Base-by-base conservation (phyloP, 768 basidiomycete genomes). In the Sarcomyxa edulis region DNA sequence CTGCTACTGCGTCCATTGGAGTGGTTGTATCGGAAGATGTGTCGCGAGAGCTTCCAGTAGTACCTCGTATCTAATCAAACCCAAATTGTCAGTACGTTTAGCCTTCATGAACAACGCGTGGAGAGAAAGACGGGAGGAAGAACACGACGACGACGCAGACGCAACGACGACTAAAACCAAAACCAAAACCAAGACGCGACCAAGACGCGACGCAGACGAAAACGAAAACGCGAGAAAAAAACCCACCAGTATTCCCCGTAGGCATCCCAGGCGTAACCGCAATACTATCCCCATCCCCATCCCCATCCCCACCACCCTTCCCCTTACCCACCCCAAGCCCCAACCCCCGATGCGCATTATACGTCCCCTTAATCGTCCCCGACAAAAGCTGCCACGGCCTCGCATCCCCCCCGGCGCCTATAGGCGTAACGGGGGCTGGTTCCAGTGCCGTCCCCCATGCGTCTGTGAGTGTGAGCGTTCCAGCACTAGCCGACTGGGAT, bases 1-100 rank as follows among this genome's bases (percentile, higher is more conserved):
- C 54, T 51, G 20, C 49, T 50, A 27, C 60, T 58, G 6, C 57
- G 65, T 14, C 52, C 55, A 41, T 68, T 69, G 9, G 56, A 55
- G 41, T 75, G 73, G 40, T 53, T 64, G 51, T 86, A 89, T 14
- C 85, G 76, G 71, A 84, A 86, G 44, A 89, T 86, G 47, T 76
- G 69, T 25, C 58, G 51, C 5, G 74, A 69, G 24, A 81, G 58
- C 23, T 70, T 58, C 78, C 78, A 79, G 50, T 78, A 78, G 52
- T 66, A 69, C 11, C 69, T 63, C 2, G 76, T 79, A 46, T 79
- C 84, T 81, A 36, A 42, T 45, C 2, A 58, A 58, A 12, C 34
- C 9, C 10, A 7, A 14, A 16, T 16, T 7, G n/a, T 28, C n/a
- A n/a, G n/a, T n/a, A n/a, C n/a, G n/a, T n/a, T n/a, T n/a, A n/a